Evolutionary conservation across 1,284 basidiomycete species (phyloP), one percentile per base, ranked within the genome.

Genomic region (Tilletia walkeri): DNA sequence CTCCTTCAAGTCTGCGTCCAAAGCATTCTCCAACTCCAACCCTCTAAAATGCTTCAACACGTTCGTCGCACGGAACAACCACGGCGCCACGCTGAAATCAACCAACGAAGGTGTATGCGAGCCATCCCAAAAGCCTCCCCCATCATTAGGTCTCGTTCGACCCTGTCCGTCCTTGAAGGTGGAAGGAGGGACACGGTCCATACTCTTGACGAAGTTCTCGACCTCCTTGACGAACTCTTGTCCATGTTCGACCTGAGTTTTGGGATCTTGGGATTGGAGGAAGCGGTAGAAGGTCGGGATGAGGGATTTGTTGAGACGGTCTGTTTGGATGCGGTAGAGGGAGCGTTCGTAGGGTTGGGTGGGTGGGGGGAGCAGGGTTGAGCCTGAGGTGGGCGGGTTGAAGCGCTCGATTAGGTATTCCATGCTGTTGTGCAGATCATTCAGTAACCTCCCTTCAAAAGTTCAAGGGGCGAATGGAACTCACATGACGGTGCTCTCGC

Each of bases 271-370:
- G 0, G 90, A 89, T 85, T 92, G 91, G 12, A 92, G 86, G 78
- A 87, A 92, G 34, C 90, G 88, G 78, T 92, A 92, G 84, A 92
- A 93, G 0, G 89, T 87, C 1, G 91, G 91, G 10, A 92, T 86
- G 59, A 92, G 82, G 20, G 84, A 83, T 5, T 89, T 88, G 75
- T 88, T 89, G 80, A 89, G 85, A 75, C 89, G 88, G 84, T 92
- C 90, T 6, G 87, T 86, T 79, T 91, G 89, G 4, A 92, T 87
- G 20, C 90, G 88, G 14, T 89, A 86, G 24, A 90, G 86, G 1
- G 89, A 89, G 0, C 89, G 86, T 1, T 88, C 88, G 82, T 91
- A 92, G 24, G 90, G 87, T 38, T 24, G 16, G 0, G 85, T 86
- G 0, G 81, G 66, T 0, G 88, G 86, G 12, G 90, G 91, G 2